Conservation (phyloP, 257 asterid species). For the Nicotiana otophora region DNA sequence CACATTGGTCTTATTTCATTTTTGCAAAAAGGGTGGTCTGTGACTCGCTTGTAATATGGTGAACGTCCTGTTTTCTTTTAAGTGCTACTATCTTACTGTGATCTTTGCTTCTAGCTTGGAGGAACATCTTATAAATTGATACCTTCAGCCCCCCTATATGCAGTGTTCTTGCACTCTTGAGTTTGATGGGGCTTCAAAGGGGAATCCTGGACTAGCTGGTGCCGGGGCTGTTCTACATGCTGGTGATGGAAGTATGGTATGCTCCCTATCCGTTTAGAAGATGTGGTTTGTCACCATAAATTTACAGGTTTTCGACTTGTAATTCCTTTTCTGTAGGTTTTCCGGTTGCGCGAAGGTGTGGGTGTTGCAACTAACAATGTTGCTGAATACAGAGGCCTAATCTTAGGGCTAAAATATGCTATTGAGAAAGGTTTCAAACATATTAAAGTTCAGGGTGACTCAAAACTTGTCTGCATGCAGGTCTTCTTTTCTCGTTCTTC, state of each 20-base stretch:
- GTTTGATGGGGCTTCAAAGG: conserved; percentile 97
- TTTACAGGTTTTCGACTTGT: conserved; percentile 11
- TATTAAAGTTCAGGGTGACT: conserved; percentile 85
- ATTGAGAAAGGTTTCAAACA: conserved; percentile 79
- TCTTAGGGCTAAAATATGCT: conserved; percentile 87
- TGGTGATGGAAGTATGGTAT: conserved; percentile 86
- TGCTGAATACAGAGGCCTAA: conserved; percentile 84
- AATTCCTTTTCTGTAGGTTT: conserved; percentile 41
- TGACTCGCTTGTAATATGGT: background rate
- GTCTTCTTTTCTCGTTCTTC: conserved; percentile 28
- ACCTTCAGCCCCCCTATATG: conserved; percentile 24
- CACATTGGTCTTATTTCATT: background rate
- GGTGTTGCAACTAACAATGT: conserved; percentile 94
- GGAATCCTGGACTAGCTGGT: conserved; percentile 96
- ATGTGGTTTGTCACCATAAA: background rate
- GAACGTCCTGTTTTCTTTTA: background rate
- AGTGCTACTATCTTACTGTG: background rate
- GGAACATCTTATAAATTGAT: conserved; percentile 10
- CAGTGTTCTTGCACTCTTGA: conserved; percentile 79
- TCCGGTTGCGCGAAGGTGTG: conserved; percentile 86
- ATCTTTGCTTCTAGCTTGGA: background rate
- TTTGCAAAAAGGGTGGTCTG: background rate
- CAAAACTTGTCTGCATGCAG: conserved; percentile 99
- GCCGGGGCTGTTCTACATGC: conserved; percentile 88
- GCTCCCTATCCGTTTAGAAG: conserved; percentile 2